phyloP scores from a whole-genome alignment of 2,329 filamentous ascomycete species.

The Furcasterigmium sp. region DNA sequence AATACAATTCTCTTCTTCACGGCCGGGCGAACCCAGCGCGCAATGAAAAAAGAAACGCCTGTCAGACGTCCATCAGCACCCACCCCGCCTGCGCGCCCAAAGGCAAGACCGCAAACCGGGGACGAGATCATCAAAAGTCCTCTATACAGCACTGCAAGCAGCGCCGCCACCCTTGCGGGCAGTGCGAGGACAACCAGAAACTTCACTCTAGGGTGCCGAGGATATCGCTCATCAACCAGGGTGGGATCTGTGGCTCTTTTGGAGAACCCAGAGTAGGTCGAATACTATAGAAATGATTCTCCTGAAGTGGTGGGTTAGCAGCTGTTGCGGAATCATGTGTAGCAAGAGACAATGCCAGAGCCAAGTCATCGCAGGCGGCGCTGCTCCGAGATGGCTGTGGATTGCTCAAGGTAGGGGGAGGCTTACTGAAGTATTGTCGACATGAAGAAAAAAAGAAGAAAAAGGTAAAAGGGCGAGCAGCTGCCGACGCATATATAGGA shows the following conservation, averaged over 20 bases:
- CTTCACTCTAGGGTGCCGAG: constrained; percentile 88
- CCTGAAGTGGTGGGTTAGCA: constrained; percentile 22
- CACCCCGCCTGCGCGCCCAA: constrained; percentile 74
- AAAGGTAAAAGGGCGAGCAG: constrained; percentile 23
- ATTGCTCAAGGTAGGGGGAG: constrained; percentile 23
- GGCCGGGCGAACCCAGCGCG: constrained; percentile 38
- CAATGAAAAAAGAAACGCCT: constrained; percentile 59
- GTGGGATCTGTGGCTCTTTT: constrained; percentile 90
- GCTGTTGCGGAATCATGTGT: constrained; percentile 9
- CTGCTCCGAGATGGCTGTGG: constrained; percentile 5
- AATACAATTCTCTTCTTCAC: constrained; percentile 58
- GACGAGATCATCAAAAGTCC: constrained; percentile 92
- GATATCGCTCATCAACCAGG: constrained; percentile 92
- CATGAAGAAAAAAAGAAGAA: constrained; percentile 48
- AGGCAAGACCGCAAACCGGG: constrained; percentile 65
- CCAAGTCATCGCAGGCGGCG: too few relatives aligned
- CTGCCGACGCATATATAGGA: constrained; percentile 33
- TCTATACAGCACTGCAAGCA: constrained; percentile 59
- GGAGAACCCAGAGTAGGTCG: constrained; percentile 86
- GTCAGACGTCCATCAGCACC: constrained; percentile 89
- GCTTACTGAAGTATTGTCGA: constrained; percentile 58
- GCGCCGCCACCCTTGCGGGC: constrained; percentile 57
- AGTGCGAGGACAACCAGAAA: constrained; percentile 53
- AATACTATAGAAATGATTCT: constrained; percentile 99
- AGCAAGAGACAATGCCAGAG: constrained; percentile 8